Percentiles rank a stretch among this genome's conserved stretches.
Conservation (phyloP, 768 basidiomycete species). For the Kondoa subrosea region DNA sequence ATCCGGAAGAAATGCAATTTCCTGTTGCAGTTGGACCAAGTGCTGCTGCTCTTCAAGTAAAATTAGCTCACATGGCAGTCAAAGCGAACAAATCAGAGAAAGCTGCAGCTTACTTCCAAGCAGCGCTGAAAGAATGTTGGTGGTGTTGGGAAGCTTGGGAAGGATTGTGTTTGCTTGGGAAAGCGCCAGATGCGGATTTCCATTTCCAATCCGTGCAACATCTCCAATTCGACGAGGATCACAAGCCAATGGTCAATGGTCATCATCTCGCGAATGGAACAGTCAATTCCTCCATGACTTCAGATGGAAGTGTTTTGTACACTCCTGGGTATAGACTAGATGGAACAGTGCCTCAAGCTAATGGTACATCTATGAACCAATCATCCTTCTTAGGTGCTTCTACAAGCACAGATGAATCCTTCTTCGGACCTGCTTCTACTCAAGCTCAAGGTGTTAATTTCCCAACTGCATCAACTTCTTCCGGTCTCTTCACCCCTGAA, state of each 20-base stretch:
- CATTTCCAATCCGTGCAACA: no score
- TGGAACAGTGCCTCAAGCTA: no score
- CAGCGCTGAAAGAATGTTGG: slow-evolving; percentile 55
- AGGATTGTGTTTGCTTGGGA: slow-evolving; percentile 64
- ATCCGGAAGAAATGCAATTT: slow-evolving; percentile 1
- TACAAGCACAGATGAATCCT: neutral
- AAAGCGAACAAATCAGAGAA: slow-evolving; percentile 62
- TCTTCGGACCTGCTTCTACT: slow-evolving; percentile 36
- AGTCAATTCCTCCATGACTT: neutral
- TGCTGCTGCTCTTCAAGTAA: slow-evolving; percentile 45
- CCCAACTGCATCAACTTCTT: neutral
- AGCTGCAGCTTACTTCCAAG: slow-evolving; percentile 53
- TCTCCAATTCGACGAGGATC: neutral
- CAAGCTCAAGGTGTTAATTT: slow-evolving; percentile 42
- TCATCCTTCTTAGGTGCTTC: slow-evolving; percentile 7
- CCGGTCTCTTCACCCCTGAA: neutral
- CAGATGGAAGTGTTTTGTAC: neutral
- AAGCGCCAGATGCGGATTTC: slow-evolving; percentile 25
- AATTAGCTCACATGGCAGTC: slow-evolving; percentile 55
- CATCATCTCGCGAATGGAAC: neutral
- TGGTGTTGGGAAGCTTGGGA: slow-evolving; percentile 87
- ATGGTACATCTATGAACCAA: neutral
- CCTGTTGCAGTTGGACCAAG: slow-evolving; percentile 32
- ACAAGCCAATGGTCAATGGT: neutral
- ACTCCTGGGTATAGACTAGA: no score